Conservation (phyloP, 371 early-diverging fungal species). For the Mortierella sp. region DNA sequence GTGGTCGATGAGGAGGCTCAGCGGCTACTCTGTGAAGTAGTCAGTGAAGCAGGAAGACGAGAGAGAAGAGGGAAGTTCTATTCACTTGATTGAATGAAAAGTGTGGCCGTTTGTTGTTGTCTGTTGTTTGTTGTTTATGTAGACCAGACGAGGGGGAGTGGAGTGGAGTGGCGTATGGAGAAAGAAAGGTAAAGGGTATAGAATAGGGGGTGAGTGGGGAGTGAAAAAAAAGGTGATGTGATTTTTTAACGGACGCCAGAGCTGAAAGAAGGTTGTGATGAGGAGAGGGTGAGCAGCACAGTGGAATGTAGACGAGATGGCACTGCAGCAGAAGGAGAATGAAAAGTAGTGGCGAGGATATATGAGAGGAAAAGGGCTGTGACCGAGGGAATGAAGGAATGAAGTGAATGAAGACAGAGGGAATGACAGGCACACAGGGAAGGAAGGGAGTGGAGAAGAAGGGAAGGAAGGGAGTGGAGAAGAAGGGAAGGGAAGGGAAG, state of each 20-base stretch:
- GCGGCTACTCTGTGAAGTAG: neutral
- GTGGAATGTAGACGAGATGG: neutral
- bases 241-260: neutral
- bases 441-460: neutral
- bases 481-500: neutral
- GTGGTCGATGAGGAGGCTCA: neutral
- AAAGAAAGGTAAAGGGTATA: neutral
- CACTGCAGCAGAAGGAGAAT: neutral
- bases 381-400: neutral
- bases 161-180: neutral
- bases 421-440: neutral
- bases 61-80: constrained; percentile 25
- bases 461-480: neutral
- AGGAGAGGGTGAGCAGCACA: neutral
- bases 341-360: neutral
- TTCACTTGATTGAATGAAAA: neutral
- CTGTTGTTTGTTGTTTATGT: neutral
- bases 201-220: neutral
- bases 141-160: neutral
- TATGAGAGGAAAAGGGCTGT: neutral
- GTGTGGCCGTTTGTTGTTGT: neutral
- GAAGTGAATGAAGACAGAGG: neutral
- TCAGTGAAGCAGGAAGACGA: neutral
- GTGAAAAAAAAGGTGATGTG: neutral
- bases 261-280: neutral